Base-by-base conservation (phyloP, 1,139 yeast species). In the Magnusiomyces tetraspermus region DNA sequence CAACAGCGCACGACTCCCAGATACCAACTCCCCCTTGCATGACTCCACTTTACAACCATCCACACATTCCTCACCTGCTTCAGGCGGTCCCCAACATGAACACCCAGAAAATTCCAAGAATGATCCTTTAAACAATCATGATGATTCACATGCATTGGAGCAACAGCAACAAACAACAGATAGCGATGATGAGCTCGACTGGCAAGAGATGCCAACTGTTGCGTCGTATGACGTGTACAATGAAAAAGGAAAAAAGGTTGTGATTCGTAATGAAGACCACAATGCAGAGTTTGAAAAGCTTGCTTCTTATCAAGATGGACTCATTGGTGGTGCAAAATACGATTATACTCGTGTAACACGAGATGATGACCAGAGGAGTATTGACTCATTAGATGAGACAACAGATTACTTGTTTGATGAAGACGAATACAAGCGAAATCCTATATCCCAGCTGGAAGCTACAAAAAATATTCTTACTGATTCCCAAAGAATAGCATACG, bases 401-500 rank as follows among this genome's bases (percentile, higher is more conserved):
- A 90, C 97, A 0, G 96, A 89, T 60, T 92, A 84, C 61, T 68
- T 92, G 50, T 90, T 92, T 65, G 70, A 69, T 51, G 78, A 74
- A 24, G 76, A 72, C 15, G 72, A 70, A 54, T 68, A 63, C 53
- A 71, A 59, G 59, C 72, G 71, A 58, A 83, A 73, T 63, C 82
- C 81, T 0, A 73, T 73, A 10, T 80, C 81, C 47, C 94, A 90
- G 53, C 71, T 92, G 57, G 80, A 81, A 55, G 78, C 92, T 0
- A 92, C 97, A 4, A 88, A 85, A 64, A 78, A 80, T 31, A 79
- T 94, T 80, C 75, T 94, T 31, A 76, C 82, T 2, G 97, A 88
- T 26, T 75, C 84, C 22, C 97, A 94, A 65, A 83, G 87, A 61
- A 85, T 90, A 59, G 97, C 97, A 2, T 94, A 94, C 63, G 85